Evolutionary conservation across 805 yeast species (phyloP), one percentile per base, ranked within the genome.

Genomic region (Starmerella stellata): DNA sequence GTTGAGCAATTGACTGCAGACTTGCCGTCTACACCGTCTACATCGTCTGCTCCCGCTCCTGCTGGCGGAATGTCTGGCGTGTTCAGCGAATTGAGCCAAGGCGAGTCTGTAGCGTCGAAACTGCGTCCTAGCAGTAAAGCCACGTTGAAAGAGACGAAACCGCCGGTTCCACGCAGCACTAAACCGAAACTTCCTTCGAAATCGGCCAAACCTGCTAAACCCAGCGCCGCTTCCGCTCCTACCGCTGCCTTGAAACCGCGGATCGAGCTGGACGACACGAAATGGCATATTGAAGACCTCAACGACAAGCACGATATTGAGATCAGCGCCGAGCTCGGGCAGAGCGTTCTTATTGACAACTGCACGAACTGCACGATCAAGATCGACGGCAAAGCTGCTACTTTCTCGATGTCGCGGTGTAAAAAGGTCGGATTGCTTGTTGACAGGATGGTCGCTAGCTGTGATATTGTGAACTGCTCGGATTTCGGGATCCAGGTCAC

Each of bases 121-220:
- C 70, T 90, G 48, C 82, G 78, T 56, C 87, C 87, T 57, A 95
- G 87, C 30, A 95, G 85, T 49, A 80, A 83, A 60, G 81, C 80
- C 83, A 82, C 95, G 18, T 94, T 82, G 60, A 83, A 82, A 61
- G 81, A 83, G 58, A 74, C 65, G 35, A 64, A 85, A 50, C 52
- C 52, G 25, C 77, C 94, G 52, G 68, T 63, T 9, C 59, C 72
- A 2, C 65, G 72, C 2, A 55, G 68, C 2, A 58, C 70, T 4
- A 66, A 74, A 2, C 58, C 68, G 2, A 67, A 70, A 18, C 66
- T 70, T 15, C 32, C 34, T 14, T 4, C n/a, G 4, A 30, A 13
- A 14, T 17, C n/a, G 18, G 3, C 33, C 15, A 4, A 18, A 2
- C 56, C 64, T 1, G 36, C 36, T 19, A 41, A 45, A 21, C 38